Conservation (phyloP, 2,329 filamentous ascomycete species). For the Aspergillus hortae region DNA sequence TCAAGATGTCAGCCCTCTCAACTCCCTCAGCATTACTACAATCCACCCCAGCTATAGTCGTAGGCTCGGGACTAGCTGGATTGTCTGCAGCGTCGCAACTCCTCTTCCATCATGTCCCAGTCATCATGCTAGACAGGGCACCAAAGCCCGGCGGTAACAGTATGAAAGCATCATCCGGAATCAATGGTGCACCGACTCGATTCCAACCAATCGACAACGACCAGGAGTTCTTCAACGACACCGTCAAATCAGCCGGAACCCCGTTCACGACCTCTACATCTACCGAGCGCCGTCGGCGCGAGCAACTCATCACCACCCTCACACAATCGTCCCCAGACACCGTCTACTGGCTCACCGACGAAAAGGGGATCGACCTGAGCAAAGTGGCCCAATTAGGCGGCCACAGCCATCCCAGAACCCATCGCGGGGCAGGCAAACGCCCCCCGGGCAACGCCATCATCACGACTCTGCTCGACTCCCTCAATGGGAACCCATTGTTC, state of each 20-base stretch:
- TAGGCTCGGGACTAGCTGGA: conserved; percentile 64
- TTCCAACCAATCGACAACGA: conserved; percentile 48
- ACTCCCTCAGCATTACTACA: not conserved
- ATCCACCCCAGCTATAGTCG: conserved; percentile 48
- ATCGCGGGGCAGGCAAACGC: conserved; percentile 52
- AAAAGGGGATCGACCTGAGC: conserved; percentile 57
- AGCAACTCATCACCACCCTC: conserved; percentile 49
- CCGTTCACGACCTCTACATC: conserved; percentile 20
- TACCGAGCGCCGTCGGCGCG: conserved; percentile 32
- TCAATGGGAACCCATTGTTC: conserved; percentile 51
- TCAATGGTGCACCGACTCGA: conserved; percentile 59
- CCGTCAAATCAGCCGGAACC: conserved; percentile 54
- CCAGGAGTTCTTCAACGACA: conserved; percentile 54
- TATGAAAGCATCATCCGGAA: conserved; percentile 65
- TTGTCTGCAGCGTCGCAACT: conserved; percentile 58
- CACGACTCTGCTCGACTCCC: conserved; percentile 49
- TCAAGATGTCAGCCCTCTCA: not conserved
- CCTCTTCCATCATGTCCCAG: conserved; percentile 49
- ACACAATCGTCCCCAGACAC: conserved; percentile 48
- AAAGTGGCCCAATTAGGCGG: conserved; percentile 59
- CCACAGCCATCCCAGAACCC: conserved; percentile 55
- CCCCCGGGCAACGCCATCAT: conserved; percentile 61
- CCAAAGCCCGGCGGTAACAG: conserved; percentile 61
- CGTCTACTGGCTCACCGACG: conserved; percentile 56
- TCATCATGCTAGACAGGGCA: conserved; percentile 58